phyloP scores from a whole-genome alignment of 805 yeast species.

The Candida silvatica region DNA sequence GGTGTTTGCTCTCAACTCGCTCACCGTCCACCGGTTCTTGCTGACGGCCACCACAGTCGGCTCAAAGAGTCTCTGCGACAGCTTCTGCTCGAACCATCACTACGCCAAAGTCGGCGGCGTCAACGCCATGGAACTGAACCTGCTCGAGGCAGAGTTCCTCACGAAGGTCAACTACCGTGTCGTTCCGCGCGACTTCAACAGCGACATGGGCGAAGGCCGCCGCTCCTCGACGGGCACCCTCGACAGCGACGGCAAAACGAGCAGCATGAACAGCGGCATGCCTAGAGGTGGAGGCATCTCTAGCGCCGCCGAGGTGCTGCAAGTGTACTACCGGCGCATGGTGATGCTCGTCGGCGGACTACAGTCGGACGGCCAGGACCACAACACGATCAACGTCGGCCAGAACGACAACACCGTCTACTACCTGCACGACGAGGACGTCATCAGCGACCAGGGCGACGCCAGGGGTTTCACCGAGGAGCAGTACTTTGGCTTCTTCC shows the following conservation, averaged over 20 bases:
- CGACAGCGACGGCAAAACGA: neutral
- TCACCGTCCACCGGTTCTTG: conserved; percentile 88
- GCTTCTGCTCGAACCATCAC: conserved; percentile 87
- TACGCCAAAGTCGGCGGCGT: conserved; percentile 97
- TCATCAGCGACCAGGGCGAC: neutral
- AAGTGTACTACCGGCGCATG: conserved; percentile 41
- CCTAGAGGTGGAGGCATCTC: conserved; percentile 24
- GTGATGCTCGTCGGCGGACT: conserved; percentile 37
- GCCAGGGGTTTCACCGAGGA: neutral
- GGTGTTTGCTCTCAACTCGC: conserved; percentile 74
- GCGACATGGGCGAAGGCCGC: conserved; percentile 19
- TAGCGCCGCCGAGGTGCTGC: conserved; percentile 31
- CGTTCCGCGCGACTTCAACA: conserved; percentile 44
- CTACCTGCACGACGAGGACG: conserved; percentile 5
- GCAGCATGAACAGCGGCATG: conserved; percentile 2
- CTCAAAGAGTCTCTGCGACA: conserved; percentile 86
- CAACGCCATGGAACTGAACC: conserved; percentile 70
- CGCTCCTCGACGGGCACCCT: conserved; percentile 18
- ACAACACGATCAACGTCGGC: conserved; percentile 19
- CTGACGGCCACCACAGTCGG: conserved; percentile 88
- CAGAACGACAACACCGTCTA: conserved; percentile 19
- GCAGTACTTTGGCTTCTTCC: too few species aligned
- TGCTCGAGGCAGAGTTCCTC: conserved; percentile 82
- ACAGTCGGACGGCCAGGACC: conserved; percentile 4
- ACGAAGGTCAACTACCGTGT: conserved; percentile 72